Conservation (phyloP, 257 asterid genomes). For the Jasminum sambac region DNA sequence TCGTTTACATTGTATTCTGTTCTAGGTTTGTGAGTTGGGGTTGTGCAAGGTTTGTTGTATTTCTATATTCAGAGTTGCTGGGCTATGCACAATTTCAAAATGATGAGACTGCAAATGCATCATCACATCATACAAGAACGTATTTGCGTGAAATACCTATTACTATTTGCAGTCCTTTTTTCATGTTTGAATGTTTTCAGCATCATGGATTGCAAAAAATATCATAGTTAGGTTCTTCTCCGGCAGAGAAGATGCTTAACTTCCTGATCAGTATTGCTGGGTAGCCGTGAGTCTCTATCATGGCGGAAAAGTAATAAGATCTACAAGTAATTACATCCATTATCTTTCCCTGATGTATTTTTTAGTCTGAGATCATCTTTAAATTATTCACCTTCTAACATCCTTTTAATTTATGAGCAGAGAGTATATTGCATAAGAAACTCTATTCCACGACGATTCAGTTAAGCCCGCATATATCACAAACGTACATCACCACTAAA, state of each 20-base stretch:
- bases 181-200: neutral
- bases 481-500: neutral
- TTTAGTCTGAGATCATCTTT: neutral
- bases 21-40: neutral
- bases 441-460: neutral
- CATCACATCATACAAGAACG: neutral
- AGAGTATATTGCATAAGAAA: neutral
- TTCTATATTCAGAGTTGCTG: neutral
- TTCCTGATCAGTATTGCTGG: neutral
- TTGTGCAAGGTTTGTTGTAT: neutral
- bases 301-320: neutral
- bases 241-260: neutral
- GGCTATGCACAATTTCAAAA: constrained; percentile 1
- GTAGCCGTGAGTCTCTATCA: neutral
- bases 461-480: neutral
- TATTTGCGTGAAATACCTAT: neutral
- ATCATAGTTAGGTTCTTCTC: neutral
- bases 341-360: neutral
- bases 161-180: neutral
- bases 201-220: neutral
- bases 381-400: neutral
- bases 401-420: neutral
- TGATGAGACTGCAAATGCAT: neutral
- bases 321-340: neutral
- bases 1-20: neutral